Base-by-base conservation (phyloP, 2,329 filamentous ascomycete species). In the Pseudocercospora cruenta region DNA sequence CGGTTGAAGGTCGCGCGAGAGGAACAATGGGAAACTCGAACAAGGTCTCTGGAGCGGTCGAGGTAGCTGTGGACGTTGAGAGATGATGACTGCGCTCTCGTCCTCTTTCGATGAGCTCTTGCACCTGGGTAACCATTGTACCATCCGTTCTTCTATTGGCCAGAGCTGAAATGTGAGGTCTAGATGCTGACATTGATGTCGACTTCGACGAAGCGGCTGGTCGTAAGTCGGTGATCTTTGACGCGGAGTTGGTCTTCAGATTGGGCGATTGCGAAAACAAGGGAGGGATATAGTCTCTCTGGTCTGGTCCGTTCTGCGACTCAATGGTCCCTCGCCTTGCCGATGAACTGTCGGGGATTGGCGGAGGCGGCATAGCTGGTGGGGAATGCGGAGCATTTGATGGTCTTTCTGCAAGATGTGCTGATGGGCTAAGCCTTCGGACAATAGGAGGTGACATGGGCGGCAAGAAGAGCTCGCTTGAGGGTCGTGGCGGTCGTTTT, bases 401-500 rank as follows among this genome's bases (percentile, higher is more conserved):
- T 43, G 55, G 55, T 21, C 31, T 19, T 21, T 58, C 28, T 21
- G 55, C 31, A 26, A 58, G 31, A 1, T 33, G 16, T 39, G n/a
- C 10, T 16, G 36, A 22, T 19, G 33, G 19, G 16, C 55, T 43
- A 1, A 39, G 19, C 7, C 31, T 58, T 16, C 31, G 16, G 8
- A 58, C 31, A 12, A 43, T 9, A 4, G 55, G 28, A n/a, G 51
- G 43, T 12, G 61, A 58, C 31, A 62, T 53, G 5, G 68, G 58
- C 3, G 60, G 64, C n/a, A 69, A 39, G 51, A 69, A 66, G 26
- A 69, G 62, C 19, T 71, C 68, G 36, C 66, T 69, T 5, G 70
- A 57, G 26, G 72, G 68, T 24, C 71, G 66, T 21, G 70, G 64
- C 24, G 70, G 69, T 55, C 68, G 69, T 51, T 67, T 70, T 3